phyloP scores from a whole-genome alignment of 2,329 filamentous ascomycete genomes.

The Penicillium verrucosum region DNA sequence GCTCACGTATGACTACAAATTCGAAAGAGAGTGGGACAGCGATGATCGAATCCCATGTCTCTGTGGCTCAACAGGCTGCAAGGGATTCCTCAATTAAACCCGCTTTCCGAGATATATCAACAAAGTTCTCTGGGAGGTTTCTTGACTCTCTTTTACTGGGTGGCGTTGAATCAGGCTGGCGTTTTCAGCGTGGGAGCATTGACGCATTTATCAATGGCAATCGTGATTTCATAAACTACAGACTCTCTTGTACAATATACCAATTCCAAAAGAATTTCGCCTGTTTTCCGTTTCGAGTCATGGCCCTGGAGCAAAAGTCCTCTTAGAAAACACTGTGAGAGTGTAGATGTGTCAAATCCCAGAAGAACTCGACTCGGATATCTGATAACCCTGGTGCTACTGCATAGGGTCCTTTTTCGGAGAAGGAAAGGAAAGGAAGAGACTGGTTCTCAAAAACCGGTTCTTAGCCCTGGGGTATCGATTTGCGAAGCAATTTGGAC shows the following conservation, averaged over 20 bases:
- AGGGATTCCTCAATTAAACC: conserved; percentile 92
- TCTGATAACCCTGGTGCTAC: neutral
- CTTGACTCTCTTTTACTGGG: conserved; percentile 4
- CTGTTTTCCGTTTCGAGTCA: neutral
- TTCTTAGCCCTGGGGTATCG: conserved; percentile 7
- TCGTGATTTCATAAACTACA: conserved; percentile 21
- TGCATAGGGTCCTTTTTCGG: neutral
- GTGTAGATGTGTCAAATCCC: neutral
- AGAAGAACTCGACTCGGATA: neutral
- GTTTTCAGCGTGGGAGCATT: conserved; percentile 16
- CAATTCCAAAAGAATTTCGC: conserved; percentile 16
- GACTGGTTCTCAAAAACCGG: neutral
- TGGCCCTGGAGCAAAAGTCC: neutral
- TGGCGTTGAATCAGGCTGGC: conserved; percentile 14
- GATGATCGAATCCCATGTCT: conserved; percentile 95
- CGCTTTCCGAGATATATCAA: neutral
- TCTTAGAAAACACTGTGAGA: neutral
- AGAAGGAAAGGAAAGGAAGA: neutral
- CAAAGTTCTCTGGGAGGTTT: neutral
- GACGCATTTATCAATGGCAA: conserved; percentile 16
- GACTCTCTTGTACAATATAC: conserved; percentile 28
- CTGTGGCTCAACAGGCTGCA: conserved; percentile 92
- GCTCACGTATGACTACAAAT: conserved; percentile 99
- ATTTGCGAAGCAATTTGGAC: neutral
- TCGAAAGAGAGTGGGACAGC: conserved; percentile 93